Base-by-base conservation (phyloP, 2,329 filamentous ascomycete genomes). In the Cytospora schulzeri region DNA sequence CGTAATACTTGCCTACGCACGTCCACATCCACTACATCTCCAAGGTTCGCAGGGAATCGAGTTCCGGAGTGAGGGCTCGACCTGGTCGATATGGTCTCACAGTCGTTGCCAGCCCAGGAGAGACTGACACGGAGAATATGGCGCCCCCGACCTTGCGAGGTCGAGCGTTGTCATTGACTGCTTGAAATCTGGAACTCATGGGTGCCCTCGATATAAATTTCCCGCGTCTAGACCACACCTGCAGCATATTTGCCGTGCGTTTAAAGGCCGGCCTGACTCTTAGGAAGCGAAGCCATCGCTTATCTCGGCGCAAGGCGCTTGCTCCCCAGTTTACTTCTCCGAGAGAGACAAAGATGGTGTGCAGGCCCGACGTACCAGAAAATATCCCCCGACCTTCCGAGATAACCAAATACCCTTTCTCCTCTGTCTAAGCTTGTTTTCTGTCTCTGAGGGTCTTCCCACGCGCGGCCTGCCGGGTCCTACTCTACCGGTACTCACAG, bases 201-300 rank as follows among this genome's bases (percentile, higher is more conserved):
- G 24, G n/a, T 33, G 35, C 54, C 58, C 54, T 52, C 35, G 51
- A 61, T 61, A 53, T 59, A 24, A 26, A 33, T 54, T 3, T 61
- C 15, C 58, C 9, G n/a, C 33, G 33, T 48, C 19, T 28, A 61
- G 50, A 33, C 53, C 33, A 52, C 45, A 52, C 33, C 58, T 54
- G 58, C 50, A 45, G 24, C 33, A n/a, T n/a, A 54, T 14, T 48
- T 41, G 17, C 15, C 33, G 19, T 41, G 38, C 19, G 51, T 26
- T n/a, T 33, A 38, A 48, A 54, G 50, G 35, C 31, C 54, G 29
- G 48, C 33, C 33, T 35, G 31, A 41, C 19, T 61, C 19, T 14
- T 53, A 50, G 33, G 24, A 29, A 63, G 61, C 64, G 64, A 66
- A 60, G 57, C 56, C 61, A 60, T 66, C 61, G 57, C 57, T 60